Percentiles rank a stretch among this genome's conserved stretches.
Evolutionary conservation across 495 filamentous ascomycete genomes (phyloP).

Genomic region (Pseudoneurospora amorphoporcata): DNA sequence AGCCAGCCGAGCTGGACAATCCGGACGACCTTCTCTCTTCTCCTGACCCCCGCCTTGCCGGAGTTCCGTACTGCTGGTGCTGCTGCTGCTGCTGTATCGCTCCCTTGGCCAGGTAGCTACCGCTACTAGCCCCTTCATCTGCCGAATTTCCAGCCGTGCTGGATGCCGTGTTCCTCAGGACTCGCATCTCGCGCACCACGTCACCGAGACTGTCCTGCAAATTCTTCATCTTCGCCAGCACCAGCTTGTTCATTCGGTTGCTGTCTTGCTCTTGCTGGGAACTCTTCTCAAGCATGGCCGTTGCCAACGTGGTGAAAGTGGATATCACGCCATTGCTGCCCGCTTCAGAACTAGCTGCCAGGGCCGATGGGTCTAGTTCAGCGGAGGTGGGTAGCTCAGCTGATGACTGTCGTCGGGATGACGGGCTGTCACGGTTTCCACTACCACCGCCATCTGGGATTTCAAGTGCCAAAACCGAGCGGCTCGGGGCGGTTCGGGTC

Average conservation of each 20-base stretch:
- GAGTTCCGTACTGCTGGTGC: background rate
- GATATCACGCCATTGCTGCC: constrained; percentile 43
- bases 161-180: constrained; percentile 35
- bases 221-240: constrained; percentile 84
- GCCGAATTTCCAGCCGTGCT: constrained; percentile 31
- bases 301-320: constrained; percentile 68
- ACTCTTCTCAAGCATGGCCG: constrained; percentile 28
- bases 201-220: constrained; percentile 80
- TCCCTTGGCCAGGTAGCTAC: background rate
- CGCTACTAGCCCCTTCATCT: constrained; percentile 22
- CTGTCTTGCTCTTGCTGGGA: constrained; percentile 45
- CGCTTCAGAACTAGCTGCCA: constrained; percentile 18
- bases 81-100: background rate
- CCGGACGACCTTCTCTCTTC: background rate
- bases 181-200: constrained; percentile 74
- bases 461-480: constrained; percentile 18
- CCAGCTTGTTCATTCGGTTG: constrained; percentile 61
- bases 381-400: constrained; percentile 59
- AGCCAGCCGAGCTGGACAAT: constrained; percentile 1
- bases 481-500: constrained; percentile 37
- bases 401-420: constrained; percentile 36
- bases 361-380: constrained; percentile 46
- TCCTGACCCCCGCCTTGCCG: background rate
- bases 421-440: background rate
- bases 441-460: constrained; percentile 10